phyloP scores from a whole-genome alignment of 805 yeast species.

The Ogataea nonfermentans region DNA sequence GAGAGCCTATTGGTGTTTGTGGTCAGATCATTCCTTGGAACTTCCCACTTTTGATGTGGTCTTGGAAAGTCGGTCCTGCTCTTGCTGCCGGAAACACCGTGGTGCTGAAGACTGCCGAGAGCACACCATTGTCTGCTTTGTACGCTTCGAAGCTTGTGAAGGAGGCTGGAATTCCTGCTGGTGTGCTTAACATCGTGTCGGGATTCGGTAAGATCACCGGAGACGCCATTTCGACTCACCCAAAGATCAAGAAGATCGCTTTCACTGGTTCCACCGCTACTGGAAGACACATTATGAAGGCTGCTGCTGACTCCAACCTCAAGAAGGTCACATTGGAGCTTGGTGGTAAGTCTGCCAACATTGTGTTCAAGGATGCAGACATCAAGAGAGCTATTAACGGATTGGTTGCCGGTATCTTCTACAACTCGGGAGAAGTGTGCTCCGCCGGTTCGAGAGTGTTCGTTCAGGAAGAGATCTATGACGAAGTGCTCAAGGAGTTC shows the following conservation, averaged over 20 bases:
- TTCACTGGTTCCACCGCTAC: conserved; percentile 80
- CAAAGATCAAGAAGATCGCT: conserved; percentile 69
- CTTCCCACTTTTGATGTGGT: conserved; percentile 75
- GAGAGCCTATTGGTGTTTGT: conserved; percentile 79
- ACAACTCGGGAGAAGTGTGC: conserved; percentile 81
- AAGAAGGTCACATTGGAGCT: conserved; percentile 79
- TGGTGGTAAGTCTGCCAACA: conserved; percentile 82
- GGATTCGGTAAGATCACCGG: conserved; percentile 77
- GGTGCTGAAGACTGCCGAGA: conserved; percentile 72
- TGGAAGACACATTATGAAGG: conserved; percentile 68
- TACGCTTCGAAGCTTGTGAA: conserved; percentile 58
- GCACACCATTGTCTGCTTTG: conserved; percentile 73
- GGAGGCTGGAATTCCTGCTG: conserved; percentile 72
- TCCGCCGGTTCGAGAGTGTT: conserved; percentile 80
- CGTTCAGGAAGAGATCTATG: conserved; percentile 71
- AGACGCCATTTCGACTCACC: conserved; percentile 66
- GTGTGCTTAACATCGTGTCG: conserved; percentile 71
- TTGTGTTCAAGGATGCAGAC: conserved; percentile 69
- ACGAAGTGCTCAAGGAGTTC: conserved; percentile 56
- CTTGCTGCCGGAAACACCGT: conserved; percentile 74
- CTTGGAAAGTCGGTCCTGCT: conserved; percentile 82
- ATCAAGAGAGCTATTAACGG: conserved; percentile 47
- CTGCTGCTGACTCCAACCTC: conserved; percentile 67
- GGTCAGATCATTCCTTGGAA: conserved; percentile 87
- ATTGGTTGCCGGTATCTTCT: conserved; percentile 67